Evolutionary conservation across 805 yeast genomes (phyloP).

Genomic region (Candida sakaeoensis): DNA sequence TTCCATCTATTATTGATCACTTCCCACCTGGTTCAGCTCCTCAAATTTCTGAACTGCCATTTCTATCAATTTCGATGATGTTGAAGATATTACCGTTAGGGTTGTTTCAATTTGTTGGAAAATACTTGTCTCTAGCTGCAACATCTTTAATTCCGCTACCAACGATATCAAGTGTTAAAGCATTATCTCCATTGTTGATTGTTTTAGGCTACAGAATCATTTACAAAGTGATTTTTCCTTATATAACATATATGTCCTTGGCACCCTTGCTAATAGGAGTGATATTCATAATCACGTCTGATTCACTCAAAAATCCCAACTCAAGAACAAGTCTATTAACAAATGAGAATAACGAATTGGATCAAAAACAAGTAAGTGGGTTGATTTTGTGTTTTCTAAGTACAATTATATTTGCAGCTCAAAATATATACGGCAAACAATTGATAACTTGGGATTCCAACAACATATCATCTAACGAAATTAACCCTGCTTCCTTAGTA

Average conservation of each 20-base stretch:
- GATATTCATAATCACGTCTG: conserved; percentile 41
- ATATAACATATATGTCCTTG: conserved; percentile 48
- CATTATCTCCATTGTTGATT: conserved; percentile 60
- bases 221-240: conserved; percentile 49
- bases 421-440: conserved; percentile 82
- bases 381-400: conserved; percentile 65
- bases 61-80: conserved; percentile 29
- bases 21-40: conserved; percentile 62
- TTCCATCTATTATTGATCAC: conserved; percentile 23
- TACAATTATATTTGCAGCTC: conserved; percentile 74
- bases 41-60: conserved; percentile 13
- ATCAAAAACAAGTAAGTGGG: conserved; percentile 49
- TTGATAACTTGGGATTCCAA: conserved; percentile 54
- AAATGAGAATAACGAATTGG: conserved; percentile 13
- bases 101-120: conserved; percentile 61
- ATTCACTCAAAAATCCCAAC: conserved; percentile 13
- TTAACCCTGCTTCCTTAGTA: conserved; percentile 25
- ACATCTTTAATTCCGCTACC: conserved; percentile 65
- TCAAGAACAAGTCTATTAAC: conserved; percentile 9
- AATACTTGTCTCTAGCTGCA: conserved; percentile 58
- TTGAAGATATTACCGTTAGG: conserved; percentile 59
- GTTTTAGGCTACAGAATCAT: conserved; percentile 52
- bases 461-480: conserved; percentile 2
- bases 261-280: conserved; percentile 53
- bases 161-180: conserved; percentile 67